phyloP scores from a whole-genome alignment of 1,139 yeast genomes.

The Candida tunisiensis region DNA sequence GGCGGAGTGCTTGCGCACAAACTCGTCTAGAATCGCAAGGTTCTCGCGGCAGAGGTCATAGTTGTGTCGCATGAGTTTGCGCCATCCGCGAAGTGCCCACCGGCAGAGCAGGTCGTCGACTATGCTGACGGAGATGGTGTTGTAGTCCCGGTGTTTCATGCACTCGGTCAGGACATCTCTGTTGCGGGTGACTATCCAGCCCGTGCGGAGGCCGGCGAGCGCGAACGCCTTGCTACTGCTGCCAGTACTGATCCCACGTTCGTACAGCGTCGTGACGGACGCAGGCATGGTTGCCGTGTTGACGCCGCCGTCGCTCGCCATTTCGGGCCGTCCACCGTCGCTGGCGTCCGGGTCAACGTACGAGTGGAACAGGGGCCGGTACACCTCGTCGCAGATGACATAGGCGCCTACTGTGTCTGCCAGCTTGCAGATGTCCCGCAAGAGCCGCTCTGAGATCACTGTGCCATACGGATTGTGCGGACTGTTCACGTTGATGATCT shows the following conservation, averaged over 20 bases:
- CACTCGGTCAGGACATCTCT: constrained; percentile 19
- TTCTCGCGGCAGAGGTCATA: constrained; percentile 22
- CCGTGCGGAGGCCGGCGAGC: constrained; percentile 36
- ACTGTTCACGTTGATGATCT: constrained; percentile 31
- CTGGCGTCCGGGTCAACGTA: constrained; percentile 5
- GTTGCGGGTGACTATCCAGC: constrained; percentile 33
- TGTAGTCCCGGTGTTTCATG: constrained; percentile 31
- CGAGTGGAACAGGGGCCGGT: constrained; percentile 35
- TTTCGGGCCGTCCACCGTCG: constrained; percentile 1
- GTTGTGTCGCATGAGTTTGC: constrained; percentile 23
- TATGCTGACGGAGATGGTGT: constrained; percentile 32
- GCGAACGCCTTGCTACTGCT: constrained; percentile 41
- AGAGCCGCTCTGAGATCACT: constrained; percentile 23
- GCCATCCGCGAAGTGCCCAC: constrained; percentile 24
- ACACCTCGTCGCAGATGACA: constrained; percentile 37
- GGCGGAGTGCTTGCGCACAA: constrained; percentile 20
- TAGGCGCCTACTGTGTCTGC: constrained; percentile 23
- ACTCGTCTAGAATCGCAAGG: constrained; percentile 21
- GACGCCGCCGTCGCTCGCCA: no score
- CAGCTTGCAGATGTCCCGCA: constrained; percentile 24
- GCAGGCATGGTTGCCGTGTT: constrained; percentile 21
- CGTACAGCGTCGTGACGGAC: constrained; percentile 28
- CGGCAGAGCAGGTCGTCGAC: constrained; percentile 33
- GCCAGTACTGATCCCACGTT: constrained; percentile 30
- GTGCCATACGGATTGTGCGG: constrained; percentile 43